Evolutionary conservation across 306 rosid species (phyloP).

Genomic region (Boehmeria nivea): DNA sequence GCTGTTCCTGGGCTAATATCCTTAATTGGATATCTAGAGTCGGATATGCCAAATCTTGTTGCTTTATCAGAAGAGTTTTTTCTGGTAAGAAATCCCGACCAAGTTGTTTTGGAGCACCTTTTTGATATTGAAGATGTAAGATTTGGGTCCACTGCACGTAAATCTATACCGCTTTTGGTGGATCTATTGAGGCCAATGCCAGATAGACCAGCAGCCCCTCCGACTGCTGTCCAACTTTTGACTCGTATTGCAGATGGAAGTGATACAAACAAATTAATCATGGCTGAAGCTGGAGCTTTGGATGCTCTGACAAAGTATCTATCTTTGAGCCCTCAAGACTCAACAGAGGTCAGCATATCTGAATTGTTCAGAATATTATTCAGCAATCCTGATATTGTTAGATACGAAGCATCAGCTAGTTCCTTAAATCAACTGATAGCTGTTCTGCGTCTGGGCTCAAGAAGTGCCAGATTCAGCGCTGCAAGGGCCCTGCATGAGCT

Average conservation of each 20-base stretch:
- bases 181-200: constrained; percentile 95
- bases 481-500: constrained; percentile 84
- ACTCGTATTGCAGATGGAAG: constrained; percentile 83
- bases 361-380: constrained; percentile 78
- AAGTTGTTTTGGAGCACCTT: constrained; percentile 76
- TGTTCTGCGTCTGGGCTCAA: constrained; percentile 93
- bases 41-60: constrained; percentile 65
- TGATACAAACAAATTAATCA: constrained; percentile 68
- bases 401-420: constrained; percentile 71
- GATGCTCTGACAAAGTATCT: constrained; percentile 93
- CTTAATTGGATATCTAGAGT: constrained; percentile 66
- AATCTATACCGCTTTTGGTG: constrained; percentile 88
- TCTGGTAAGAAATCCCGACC: constrained; percentile 74
- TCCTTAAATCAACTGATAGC: constrained; percentile 89
- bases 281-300: constrained; percentile 95
- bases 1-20: constrained; percentile 79
- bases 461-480: constrained; percentile 88
- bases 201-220: constrained; percentile 92
- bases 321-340: constrained; percentile 95
- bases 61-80: constrained; percentile 78
- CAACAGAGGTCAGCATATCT: constrained; percentile 76
- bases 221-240: constrained; percentile 81
- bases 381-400: constrained; percentile 77
- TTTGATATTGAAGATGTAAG: constrained; percentile 82
- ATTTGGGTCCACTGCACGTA: constrained; percentile 75